Percentiles rank a stretch among this genome's conserved stretches.
Conservation (phyloP, 2,329 filamentous ascomycete species). For the Xylariomycetidae sp. region DNA sequence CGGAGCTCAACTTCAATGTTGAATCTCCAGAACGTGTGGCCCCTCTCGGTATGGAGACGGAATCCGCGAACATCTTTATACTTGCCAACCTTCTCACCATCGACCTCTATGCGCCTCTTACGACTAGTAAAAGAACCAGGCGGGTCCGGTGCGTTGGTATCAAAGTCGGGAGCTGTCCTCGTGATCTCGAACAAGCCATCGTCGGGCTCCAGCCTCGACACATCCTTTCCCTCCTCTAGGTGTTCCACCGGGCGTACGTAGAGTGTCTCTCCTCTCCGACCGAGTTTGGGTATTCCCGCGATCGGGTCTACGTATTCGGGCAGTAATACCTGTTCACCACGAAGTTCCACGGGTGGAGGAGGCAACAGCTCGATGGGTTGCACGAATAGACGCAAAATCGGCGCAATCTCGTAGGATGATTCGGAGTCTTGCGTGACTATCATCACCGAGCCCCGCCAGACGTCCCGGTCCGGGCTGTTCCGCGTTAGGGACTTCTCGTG, state of each 20-base stretch:
- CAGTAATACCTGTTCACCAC: conserved; percentile 59
- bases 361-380: conserved; percentile 81
- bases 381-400: conserved; percentile 77
- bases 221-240: conserved; percentile 70
- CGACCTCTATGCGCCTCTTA: conserved; percentile 49
- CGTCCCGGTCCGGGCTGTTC: conserved; percentile 56
- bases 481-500: conserved; percentile 48
- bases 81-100: conserved; percentile 77
- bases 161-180: conserved; percentile 46
- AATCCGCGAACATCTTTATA: conserved; percentile 80
- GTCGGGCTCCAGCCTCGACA: conserved; percentile 76
- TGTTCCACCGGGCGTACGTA: conserved; percentile 89
- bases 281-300: conserved; percentile 80
- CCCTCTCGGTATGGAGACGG: conserved; percentile 77
- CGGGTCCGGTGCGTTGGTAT: conserved; percentile 41
- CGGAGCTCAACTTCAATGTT: conserved; percentile 87
- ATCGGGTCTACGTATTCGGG: conserved; percentile 87
- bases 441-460: conserved; percentile 93
- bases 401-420: conserved; percentile 76
- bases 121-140: conserved; percentile 51
- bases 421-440: conserved; percentile 85
- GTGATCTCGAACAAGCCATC: conserved; percentile 75
- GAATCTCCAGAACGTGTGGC: conserved; percentile 95
- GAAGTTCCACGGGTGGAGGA: conserved; percentile 67
- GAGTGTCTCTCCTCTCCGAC: conserved; percentile 76